These are phyloP conservation scores for Endogone sp. DNA, from an alignment of 192 early-diverging fungal species.

Conservation along the genomic window DNA sequence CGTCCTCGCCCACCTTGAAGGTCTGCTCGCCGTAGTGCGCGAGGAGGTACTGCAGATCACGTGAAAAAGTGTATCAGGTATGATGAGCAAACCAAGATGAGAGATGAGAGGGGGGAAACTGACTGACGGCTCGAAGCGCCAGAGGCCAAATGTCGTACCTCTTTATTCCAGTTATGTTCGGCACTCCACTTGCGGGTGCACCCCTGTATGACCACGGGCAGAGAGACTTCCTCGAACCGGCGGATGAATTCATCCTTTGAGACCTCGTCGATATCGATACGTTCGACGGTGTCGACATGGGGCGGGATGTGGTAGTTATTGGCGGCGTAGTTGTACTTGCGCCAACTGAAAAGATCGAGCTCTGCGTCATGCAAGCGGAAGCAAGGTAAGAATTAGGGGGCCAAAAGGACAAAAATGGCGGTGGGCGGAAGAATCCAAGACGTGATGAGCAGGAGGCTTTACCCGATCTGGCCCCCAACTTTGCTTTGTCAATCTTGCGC, in stretches of 20 bases:
- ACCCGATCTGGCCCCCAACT: slow-evolving; percentile 47
- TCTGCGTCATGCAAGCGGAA: slow-evolving; percentile 47
- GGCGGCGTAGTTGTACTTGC: slow-evolving; percentile 40
- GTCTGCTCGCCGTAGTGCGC: slow-evolving; percentile 53
- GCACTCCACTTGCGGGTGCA: slow-evolving; percentile 55
- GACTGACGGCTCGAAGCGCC: slow-evolving; percentile 1
- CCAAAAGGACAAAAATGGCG: background rate
- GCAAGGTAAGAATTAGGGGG: background rate
- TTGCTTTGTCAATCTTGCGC: slow-evolving; percentile 30
- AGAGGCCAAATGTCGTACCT: slow-evolving; percentile 30
- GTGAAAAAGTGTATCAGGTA: background rate
- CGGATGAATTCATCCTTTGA: slow-evolving; percentile 56
- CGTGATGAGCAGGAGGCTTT: background rate
- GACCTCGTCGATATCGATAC: slow-evolving; percentile 50
- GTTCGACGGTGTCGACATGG: slow-evolving; percentile 39
- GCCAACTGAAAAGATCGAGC: slow-evolving; percentile 60
- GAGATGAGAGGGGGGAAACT: background rate
- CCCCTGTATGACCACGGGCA: slow-evolving; percentile 61
- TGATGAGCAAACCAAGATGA: background rate
- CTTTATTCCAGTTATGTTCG: slow-evolving; percentile 46
- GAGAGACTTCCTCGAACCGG: slow-evolving; percentile 42
- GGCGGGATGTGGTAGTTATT: slow-evolving; percentile 49
- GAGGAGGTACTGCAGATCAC: slow-evolving; percentile 26
- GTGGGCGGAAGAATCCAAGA: slow-evolving; percentile 1
- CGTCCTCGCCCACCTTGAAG: slow-evolving; percentile 81